phyloP scores from a whole-genome alignment of 176 grass and related monocot species.

The Thalia dealbata region DNA sequence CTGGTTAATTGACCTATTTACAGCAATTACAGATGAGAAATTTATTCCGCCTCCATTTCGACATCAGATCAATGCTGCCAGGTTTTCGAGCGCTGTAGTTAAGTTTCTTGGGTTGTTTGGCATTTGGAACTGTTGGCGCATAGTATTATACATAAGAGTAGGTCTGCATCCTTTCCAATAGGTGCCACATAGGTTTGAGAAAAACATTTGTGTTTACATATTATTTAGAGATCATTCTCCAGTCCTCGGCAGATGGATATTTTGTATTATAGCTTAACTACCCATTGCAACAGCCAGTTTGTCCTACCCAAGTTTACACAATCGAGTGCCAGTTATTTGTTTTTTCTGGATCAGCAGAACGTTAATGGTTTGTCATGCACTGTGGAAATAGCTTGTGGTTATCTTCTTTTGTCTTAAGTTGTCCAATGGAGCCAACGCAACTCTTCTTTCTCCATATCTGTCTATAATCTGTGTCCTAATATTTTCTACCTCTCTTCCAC shows the following conservation, averaged over 20 bases:
- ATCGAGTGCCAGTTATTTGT: background rate
- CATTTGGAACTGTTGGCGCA: background rate
- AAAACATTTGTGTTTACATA: background rate
- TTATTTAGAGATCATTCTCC: background rate
- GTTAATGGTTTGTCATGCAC: background rate
- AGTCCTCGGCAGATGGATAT: background rate
- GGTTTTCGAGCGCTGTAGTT: background rate
- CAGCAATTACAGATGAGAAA: background rate
- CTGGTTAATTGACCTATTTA: constrained; percentile 35
- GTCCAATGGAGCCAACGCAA: too few species aligned
- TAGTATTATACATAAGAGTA: background rate
- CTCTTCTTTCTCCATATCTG: too few species aligned
- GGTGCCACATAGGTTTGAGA: background rate
- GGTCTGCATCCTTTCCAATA: background rate
- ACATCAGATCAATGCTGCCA: background rate
- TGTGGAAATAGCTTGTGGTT: too few species aligned
- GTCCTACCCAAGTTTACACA: background rate
- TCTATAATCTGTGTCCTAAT: too few species aligned
- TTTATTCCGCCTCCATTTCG: background rate
- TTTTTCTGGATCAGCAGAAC: background rate
- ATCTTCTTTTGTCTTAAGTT: too few species aligned
- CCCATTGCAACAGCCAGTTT: background rate
- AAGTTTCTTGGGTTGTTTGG: background rate
- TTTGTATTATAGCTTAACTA: background rate
- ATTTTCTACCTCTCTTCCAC: too few species aligned